These are phyloP conservation scores for Mariannaea sp. DNA, from an alignment of 2,329 filamentous ascomycete species.

Conservation along the genomic window DNA sequence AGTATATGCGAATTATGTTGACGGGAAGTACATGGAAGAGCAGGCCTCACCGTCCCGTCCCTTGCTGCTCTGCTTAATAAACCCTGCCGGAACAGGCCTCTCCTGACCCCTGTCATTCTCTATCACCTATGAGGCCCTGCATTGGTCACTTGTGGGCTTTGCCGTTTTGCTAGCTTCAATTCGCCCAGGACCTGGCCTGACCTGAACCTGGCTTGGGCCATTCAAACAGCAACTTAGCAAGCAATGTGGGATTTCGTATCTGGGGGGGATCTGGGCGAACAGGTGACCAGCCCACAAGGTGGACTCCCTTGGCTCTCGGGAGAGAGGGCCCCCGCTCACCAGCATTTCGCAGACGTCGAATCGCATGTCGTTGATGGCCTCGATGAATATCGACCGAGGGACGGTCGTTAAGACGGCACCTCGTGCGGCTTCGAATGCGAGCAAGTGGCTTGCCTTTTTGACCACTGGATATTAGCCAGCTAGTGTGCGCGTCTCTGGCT, in stretches of 20 bases:
- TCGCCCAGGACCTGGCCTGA: conserved; percentile 12
- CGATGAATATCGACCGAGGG: conserved; percentile 8
- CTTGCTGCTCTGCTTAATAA: conserved; percentile 2
- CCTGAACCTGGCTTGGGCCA: conserved; percentile 8
- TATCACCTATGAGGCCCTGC: conserved; percentile 12
- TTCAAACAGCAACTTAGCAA: not conserved
- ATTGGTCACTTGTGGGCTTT: conserved; percentile 20
- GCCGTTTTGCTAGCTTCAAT: conserved; percentile 24
- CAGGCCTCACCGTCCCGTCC: conserved; percentile 15
- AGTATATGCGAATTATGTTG: conserved; percentile 1
- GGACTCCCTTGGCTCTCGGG: conserved; percentile 27
- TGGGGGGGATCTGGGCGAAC: conserved; percentile 37
- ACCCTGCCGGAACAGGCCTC: not conserved
- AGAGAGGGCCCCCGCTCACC: conserved; percentile 26
- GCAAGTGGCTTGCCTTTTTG: conserved; percentile 27
- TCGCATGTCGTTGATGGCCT: conserved; percentile 31
- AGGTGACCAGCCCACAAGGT: conserved; percentile 35
- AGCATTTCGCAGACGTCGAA: conserved; percentile 30
- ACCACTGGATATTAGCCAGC: conserved; percentile 19
- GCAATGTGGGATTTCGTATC: conserved; percentile 30
- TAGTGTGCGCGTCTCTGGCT: conserved; percentile 30
- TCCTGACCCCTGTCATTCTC: conserved; percentile 6
- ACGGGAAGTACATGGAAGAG: conserved; percentile 4
- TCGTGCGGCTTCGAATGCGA: conserved; percentile 33
- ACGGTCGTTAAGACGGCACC: conserved; percentile 23